Evolutionary conservation across 2,329 filamentous ascomycete genomes (phyloP).

Genomic region (Pseudogymnoascus sp.): DNA sequence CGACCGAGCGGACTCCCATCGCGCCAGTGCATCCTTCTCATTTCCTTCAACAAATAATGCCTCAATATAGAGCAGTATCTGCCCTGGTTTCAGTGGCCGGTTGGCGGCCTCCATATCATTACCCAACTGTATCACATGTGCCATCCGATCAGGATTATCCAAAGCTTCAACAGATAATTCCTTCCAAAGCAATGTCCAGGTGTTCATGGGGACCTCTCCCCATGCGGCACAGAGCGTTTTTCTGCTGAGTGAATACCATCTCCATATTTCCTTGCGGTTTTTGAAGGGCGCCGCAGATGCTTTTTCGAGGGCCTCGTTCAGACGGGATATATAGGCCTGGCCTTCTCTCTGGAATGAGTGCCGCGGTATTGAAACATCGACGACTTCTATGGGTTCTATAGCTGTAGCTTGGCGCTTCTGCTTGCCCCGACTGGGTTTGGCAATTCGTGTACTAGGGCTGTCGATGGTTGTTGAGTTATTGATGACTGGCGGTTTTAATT

Average conservation of each 20-base stretch:
- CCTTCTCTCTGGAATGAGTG: slow-evolving; percentile 9
- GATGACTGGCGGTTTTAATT: background rate
- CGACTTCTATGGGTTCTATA: background rate
- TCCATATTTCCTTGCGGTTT: slow-evolving; percentile 35
- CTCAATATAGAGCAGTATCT: slow-evolving; percentile 60
- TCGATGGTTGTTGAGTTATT: background rate
- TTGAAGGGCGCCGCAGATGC: background rate
- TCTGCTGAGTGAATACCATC: slow-evolving; percentile 41
- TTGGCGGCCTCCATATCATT: slow-evolving; percentile 58
- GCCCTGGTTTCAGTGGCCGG: slow-evolving; percentile 43
- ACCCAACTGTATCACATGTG: slow-evolving; percentile 52
- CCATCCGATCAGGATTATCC: slow-evolving; percentile 47
- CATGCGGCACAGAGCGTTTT: slow-evolving; percentile 38
- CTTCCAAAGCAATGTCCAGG: slow-evolving; percentile 61
- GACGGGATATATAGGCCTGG: slow-evolving; percentile 6
- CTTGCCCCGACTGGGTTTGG: background rate
- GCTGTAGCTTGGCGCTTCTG: background rate
- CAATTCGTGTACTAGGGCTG: background rate
- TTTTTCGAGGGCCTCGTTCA: slow-evolving; percentile 11
- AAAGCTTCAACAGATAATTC: slow-evolving; percentile 44
- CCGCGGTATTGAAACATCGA: slow-evolving; percentile 10
- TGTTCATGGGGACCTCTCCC: slow-evolving; percentile 47
- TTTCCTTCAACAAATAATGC: slow-evolving; percentile 57
- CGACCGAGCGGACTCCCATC: slow-evolving; percentile 30
- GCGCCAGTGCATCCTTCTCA: slow-evolving; percentile 30